Evolutionary conservation across 2,329 filamentous ascomycete genomes (phyloP), one percentile per base, ranked within the genome.

Genomic region (Gaeumannomyces sp.): DNA sequence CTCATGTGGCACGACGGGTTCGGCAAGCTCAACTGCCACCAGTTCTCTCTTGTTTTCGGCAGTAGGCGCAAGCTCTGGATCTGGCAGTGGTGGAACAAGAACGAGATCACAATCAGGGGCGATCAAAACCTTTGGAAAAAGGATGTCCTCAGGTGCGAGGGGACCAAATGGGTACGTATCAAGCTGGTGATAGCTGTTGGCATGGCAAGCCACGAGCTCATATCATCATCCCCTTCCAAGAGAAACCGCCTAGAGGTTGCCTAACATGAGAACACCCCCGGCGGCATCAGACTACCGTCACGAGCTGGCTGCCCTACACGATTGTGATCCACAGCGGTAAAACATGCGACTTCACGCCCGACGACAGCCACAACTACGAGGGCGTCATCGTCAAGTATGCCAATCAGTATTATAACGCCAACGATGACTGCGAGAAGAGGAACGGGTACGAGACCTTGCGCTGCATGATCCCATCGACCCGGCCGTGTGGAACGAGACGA

Each of bases 21-120:
- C 56, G 56, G 56, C 56, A 13, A 28, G n/a, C 56, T 29, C 56
- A 27, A 29, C 56, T 58, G 56, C 56, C 13, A 58, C n/a, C n/a
- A 27, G 56, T 58, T 58, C 56, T 27, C n/a, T 5, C n/a, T 58
- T 5, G 13, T 29, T 10, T 58, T 27, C 5, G 56, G 56, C n/a
- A 16, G 8, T 5, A 28, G 28, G 56, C 19, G 56, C n/a, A 29
- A 58, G 13, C n/a, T 27, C 56, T 29, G n/a, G n/a, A 58, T 25
- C n/a, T n/a, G 56, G 56, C n/a, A 25, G n/a, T 58, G 56, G 56
- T 58, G 56, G 56, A 58, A 27, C 56, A 58, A 58, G 56, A 58
- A 58, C 56, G 56, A 58, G n/a, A n/a, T 29, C 19, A 27, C 28
- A n/a, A 13, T 58, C n/a, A 27, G 56, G n/a, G 56, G 56, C n/a